Evolutionary conservation across 805 yeast species (phyloP).

Genomic region (Dipodascus albidus): DNA sequence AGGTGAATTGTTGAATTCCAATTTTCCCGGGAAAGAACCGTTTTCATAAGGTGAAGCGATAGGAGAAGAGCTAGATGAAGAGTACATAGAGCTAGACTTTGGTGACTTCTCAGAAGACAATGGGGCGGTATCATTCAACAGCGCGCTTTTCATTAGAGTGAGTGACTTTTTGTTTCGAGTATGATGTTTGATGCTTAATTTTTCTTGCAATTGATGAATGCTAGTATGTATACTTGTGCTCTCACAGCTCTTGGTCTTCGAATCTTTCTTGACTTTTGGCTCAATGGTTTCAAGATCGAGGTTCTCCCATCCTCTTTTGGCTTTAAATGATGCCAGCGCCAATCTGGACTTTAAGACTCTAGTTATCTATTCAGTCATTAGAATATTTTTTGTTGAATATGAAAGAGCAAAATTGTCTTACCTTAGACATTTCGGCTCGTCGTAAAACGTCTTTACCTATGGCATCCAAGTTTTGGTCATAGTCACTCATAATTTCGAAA

Average conservation of each 20-base stretch:
- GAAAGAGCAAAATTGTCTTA: slow-evolving; percentile 8
- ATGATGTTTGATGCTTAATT: background rate
- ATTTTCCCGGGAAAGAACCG: background rate
- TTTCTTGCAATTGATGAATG: background rate
- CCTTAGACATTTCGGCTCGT: slow-evolving; percentile 31
- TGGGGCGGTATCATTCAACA: background rate
- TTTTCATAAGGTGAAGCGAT: background rate
- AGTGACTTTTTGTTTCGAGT: background rate
- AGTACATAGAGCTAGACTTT: background rate
- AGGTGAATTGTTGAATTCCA: background rate
- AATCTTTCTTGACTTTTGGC: slow-evolving; percentile 19
- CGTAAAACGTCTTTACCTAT: slow-evolving; percentile 29
- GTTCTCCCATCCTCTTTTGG: slow-evolving; percentile 30
- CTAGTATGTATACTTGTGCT: background rate
- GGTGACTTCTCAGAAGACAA: background rate
- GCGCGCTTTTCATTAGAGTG: background rate
- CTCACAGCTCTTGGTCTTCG: slow-evolving; percentile 9
- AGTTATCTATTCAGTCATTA: slow-evolving; percentile 26
- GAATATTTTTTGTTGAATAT: background rate
- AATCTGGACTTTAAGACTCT: slow-evolving; percentile 31
- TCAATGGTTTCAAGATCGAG: slow-evolving; percentile 26
- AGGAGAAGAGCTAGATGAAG: background rate
- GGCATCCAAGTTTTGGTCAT: slow-evolving; percentile 2
- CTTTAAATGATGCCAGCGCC: slow-evolving; percentile 30
- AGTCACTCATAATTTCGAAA: background rate